A percentile compares a stretch with the other conserved stretches of the same genome.
These are phyloP conservation scores for Trypanosoma grayi DNA, from an alignment of 208 protist species.

Conservation along the genomic window DNA sequence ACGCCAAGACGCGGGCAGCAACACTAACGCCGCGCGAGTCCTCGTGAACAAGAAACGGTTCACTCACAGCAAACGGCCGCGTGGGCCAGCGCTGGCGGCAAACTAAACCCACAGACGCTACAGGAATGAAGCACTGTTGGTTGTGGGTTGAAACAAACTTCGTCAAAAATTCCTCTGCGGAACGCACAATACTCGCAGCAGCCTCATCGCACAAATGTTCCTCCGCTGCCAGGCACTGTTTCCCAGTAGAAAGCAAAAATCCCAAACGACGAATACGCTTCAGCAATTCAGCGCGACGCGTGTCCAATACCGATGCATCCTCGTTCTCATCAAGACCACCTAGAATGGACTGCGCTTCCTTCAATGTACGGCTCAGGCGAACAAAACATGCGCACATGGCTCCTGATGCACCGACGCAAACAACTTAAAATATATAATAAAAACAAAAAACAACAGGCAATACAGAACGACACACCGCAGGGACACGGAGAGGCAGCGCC, in stretches of 20 bases:
- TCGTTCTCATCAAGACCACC: neutral
- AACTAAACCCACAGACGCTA: slow-evolving; percentile 16
- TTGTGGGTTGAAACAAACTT: neutral
- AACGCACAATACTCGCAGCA: neutral
- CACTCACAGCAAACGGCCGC: neutral
- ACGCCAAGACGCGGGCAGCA: neutral
- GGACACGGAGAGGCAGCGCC: neutral
- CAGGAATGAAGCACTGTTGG: neutral
- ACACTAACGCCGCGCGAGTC: neutral
- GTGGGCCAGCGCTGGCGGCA: neutral
- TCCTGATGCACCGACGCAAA: neutral
- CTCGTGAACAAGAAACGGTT: slow-evolving; percentile 19
- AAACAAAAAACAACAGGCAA: neutral
- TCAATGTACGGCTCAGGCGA: slow-evolving; percentile 10
- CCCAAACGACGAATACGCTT: slow-evolving; percentile 13
- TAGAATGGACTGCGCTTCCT: neutral
- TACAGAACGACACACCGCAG: neutral
- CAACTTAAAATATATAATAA: neutral
- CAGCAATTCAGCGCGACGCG: neutral
- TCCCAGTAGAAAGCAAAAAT: slow-evolving; percentile 9
- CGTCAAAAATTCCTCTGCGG: slow-evolving; percentile 6
- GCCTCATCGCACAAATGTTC: neutral
- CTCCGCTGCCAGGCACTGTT: neutral
- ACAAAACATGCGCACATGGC: neutral
- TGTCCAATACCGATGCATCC: neutral